phyloP scores from a whole-genome alignment of 192 early-diverging fungal species.

The Mortierella antarctica region DNA sequence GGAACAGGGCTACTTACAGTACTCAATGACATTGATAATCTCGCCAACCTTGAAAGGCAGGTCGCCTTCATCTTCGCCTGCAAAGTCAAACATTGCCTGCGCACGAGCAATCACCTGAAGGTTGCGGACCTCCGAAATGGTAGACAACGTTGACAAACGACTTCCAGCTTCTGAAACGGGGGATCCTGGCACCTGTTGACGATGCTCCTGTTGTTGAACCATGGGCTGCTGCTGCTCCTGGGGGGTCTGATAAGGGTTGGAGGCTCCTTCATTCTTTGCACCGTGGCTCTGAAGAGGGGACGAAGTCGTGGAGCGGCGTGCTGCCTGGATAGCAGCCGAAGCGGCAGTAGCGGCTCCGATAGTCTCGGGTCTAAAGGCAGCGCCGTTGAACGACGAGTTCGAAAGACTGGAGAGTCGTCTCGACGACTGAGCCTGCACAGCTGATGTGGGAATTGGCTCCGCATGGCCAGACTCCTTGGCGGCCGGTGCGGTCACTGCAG shows the following conservation, averaged over 20 bases:
- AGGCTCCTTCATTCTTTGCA: slow-evolving; percentile 1
- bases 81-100: slow-evolving; percentile 50
- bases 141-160: slow-evolving; percentile 10
- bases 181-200: slow-evolving; percentile 17
- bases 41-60: slow-evolving; percentile 54
- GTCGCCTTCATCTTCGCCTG: slow-evolving; percentile 48
- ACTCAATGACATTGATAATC: slow-evolving; percentile 46
- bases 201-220: slow-evolving; percentile 25
- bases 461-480: neutral
- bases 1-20: slow-evolving; percentile 19
- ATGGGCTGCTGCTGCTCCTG: slow-evolving; percentile 34
- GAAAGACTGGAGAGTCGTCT: slow-evolving; percentile 20
- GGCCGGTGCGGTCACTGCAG: neutral
- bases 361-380: neutral
- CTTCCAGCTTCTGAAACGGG: slow-evolving; percentile 33
- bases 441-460: neutral
- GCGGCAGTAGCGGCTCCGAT: slow-evolving; percentile 37
- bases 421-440: neutral
- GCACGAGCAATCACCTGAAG: slow-evolving; percentile 49
- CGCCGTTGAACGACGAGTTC: slow-evolving; percentile 17
- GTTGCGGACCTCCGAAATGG: slow-evolving; percentile 19
- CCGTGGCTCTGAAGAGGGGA: slow-evolving; percentile 9
- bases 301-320: slow-evolving; percentile 18
- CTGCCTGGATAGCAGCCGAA: slow-evolving; percentile 33
- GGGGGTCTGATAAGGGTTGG: slow-evolving; percentile 14